phyloP scores from a whole-genome alignment of 305 asterid species.

The Striga hermonthica region DNA sequence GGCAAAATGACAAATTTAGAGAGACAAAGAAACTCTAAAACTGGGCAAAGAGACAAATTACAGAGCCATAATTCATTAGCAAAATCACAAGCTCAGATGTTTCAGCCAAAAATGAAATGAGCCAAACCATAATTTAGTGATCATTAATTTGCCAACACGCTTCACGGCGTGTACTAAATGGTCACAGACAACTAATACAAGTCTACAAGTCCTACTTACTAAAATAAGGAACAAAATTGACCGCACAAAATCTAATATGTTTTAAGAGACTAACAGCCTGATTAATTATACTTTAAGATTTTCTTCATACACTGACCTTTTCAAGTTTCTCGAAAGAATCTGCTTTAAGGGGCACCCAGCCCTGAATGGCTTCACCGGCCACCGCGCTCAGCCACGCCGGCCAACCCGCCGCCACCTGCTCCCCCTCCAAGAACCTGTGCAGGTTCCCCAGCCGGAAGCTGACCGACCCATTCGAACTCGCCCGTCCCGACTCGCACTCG shows the following conservation, averaged over 20 bases:
- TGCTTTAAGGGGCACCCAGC: constrained; percentile 86
- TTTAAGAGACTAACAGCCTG: background rate
- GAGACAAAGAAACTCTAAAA: background rate
- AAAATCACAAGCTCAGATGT: background rate
- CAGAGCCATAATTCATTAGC: background rate
- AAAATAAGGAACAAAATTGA: constrained; percentile 15
- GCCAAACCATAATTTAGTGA: constrained; percentile 14
- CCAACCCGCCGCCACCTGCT: constrained; percentile 99
- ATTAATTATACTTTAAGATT: background rate
- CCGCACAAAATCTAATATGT: background rate
- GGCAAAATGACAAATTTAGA: background rate
- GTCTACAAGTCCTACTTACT: constrained; percentile 10
- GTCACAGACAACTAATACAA: constrained; percentile 7
- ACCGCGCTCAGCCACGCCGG: constrained; percentile 99
- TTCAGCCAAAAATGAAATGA: background rate
- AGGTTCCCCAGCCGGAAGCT: constrained; percentile 84
- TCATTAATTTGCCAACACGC: constrained; percentile 25
- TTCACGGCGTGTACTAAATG: constrained; percentile 22
- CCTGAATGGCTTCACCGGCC: constrained; percentile 98
- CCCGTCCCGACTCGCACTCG: constrained; percentile 73
- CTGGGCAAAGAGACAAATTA: constrained; percentile 1
- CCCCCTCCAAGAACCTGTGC: constrained; percentile 75
- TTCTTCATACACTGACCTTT: constrained; percentile 48
- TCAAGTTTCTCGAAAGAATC: constrained; percentile 92
- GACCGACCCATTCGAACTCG: constrained; percentile 75